Evolutionary conservation across 1,284 basidiomycete genomes (phyloP), one percentile per base, ranked within the genome.

Genomic region (Coniferiporia sulphurascens): DNA sequence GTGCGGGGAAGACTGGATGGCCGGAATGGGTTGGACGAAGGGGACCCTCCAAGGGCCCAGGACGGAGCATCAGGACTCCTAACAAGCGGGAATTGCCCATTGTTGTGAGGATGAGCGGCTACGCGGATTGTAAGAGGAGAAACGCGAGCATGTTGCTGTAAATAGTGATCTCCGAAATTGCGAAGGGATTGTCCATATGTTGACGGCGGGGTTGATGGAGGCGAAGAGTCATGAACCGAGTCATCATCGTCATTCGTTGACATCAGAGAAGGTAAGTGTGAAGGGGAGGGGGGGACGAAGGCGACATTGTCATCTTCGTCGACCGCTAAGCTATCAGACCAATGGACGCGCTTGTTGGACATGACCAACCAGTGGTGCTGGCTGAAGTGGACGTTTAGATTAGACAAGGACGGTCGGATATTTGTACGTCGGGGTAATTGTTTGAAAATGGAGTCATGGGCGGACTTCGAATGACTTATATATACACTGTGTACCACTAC

Each of bases 331-430:
- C 35, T 48, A 43, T 55, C 58, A 9, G 52, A 38, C 61, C 61
- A 62, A 46, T 59, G 61, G n/a, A 62, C 61, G 22, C 45, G 61
- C 49, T 49, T 59, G n/a, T 51, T 49, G 17, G 58, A 13, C 61
- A 58, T 59, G 1, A 15, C 36, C 19, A 53, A 17, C 48, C n/a
- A 4, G 34, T 15, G 21, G 48, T 38, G 38, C 9, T 22, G 41
- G 38, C 38, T 41, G 38, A 8, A 41, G 32, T 27, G 27, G 27
- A 5, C 27, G 27, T 27, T 27, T 3, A 7, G 19, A 36, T 32
- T 53, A 50, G 41, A 19, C 17, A 32, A 32, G 36, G 17, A 41
- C 21, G 15, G 49, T 27, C 19, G 21, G 43, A 38, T 32, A 32
- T 48, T 48, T 59, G 41, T 41, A 45, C 35, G n/a, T 27, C 21